phyloP scores from a whole-genome alignment of 495 filamentous ascomycete genomes.

The Penicillium crystallinum region DNA sequence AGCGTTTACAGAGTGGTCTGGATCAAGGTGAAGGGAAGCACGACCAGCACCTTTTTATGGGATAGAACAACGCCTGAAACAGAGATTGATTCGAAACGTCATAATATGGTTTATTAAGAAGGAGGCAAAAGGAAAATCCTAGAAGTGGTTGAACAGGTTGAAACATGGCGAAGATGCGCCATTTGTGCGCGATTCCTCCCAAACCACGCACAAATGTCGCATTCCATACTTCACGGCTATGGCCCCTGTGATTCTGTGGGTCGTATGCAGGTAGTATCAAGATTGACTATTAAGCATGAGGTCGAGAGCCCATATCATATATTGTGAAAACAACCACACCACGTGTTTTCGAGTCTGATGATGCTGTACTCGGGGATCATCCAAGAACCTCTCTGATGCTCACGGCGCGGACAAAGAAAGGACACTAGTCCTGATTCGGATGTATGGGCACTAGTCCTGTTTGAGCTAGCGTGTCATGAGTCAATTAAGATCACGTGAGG shows the following conservation, averaged over 20 bases:
- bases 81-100: constrained; percentile 2
- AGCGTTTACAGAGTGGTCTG: not conserved
- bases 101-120: constrained; percentile 6
- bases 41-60: constrained; percentile 3
- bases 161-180: constrained; percentile 22
- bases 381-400: not conserved
- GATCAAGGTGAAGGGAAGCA: not conserved
- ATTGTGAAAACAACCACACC: constrained; percentile 6
- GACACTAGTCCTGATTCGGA: not conserved
- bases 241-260: constrained; percentile 8
- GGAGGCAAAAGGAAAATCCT: constrained; percentile 14
- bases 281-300: not conserved
- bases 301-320: not conserved
- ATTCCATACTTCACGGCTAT: constrained; percentile 23
- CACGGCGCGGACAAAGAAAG: not conserved
- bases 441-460: not conserved
- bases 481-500: not conserved
- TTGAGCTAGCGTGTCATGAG: not conserved
- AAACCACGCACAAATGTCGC: constrained; percentile 43
- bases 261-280: not conserved
- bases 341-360: constrained; percentile 1
- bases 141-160: constrained; percentile 8
- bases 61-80: constrained; percentile 1
- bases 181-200: constrained; percentile 35
- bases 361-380: constrained; percentile 2